Evolutionary conservation across 805 yeast genomes (phyloP).

Genomic region (Spathaspora girioi): DNA sequence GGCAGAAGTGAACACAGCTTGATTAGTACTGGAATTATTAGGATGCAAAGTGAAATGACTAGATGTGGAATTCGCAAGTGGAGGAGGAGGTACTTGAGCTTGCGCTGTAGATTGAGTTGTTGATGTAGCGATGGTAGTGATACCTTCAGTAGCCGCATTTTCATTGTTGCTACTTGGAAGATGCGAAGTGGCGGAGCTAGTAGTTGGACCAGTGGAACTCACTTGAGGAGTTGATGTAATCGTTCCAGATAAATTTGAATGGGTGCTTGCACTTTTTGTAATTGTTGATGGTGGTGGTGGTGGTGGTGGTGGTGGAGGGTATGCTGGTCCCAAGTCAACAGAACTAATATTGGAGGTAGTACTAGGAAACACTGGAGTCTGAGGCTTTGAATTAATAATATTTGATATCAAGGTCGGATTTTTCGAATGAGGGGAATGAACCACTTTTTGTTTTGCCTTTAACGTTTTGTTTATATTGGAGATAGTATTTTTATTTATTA

Average conservation of each 20-base stretch:
- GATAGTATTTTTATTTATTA: constrained; percentile 27
- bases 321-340: background rate
- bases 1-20: background rate
- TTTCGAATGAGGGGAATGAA: constrained; percentile 32
- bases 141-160: background rate
- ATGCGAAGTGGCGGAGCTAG: background rate
- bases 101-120: background rate
- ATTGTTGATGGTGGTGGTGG: background rate
- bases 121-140: background rate
- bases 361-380: background rate
- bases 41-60: constrained; percentile 3
- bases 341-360: constrained; percentile 1
- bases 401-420: constrained; percentile 32
- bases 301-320: background rate
- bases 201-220: background rate
- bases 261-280: background rate
- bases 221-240: constrained; percentile 3
- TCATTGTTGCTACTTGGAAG: constrained; percentile 1
- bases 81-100: background rate
- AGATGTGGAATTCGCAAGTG: background rate
- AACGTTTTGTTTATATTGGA: constrained; percentile 40
- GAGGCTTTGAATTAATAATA: constrained; percentile 20
- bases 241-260: constrained; percentile 1
- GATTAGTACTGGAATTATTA: constrained; percentile 4
- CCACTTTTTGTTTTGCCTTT: constrained; percentile 40